Conservation (phyloP, 768 basidiomycete species). For the Lactarius sp. region DNA sequence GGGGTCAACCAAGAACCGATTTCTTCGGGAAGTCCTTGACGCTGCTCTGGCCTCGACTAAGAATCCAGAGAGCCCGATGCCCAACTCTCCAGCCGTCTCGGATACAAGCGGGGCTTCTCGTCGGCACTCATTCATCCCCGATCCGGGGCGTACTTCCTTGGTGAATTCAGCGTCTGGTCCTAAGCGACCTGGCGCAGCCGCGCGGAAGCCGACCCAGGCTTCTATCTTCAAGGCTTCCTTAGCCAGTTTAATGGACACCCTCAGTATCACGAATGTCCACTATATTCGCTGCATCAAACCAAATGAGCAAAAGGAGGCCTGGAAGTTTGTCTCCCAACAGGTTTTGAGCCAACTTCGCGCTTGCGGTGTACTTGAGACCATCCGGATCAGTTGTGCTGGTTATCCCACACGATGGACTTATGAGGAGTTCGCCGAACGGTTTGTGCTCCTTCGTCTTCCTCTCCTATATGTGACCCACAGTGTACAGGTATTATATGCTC, state of each 20-base stretch:
- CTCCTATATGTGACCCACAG: slow-evolving; percentile 16
- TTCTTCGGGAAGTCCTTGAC: slow-evolving; percentile 93
- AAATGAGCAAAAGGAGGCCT: slow-evolving; percentile 92
- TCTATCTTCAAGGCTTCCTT: slow-evolving; percentile 97
- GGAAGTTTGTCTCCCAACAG: slow-evolving; percentile 95
- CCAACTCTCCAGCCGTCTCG: slow-evolving; percentile 71
- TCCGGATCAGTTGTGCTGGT: slow-evolving; percentile 96
- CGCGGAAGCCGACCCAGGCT: slow-evolving; percentile 94
- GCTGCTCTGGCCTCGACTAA: slow-evolving; percentile 75
- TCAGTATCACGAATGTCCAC: slow-evolving; percentile 95
- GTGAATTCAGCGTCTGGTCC: slow-evolving; percentile 48
- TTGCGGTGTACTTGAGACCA: slow-evolving; percentile 98
- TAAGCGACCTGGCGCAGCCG: slow-evolving; percentile 62
- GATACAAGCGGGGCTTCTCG: slow-evolving; percentile 75
- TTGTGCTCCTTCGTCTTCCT: slow-evolving; percentile 29
- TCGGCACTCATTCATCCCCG: slow-evolving; percentile 80
- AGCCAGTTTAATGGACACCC: slow-evolving; percentile 92
- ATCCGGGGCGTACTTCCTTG: slow-evolving; percentile 74
- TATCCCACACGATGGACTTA: slow-evolving; percentile 99
- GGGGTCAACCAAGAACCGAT: slow-evolving; percentile 80
- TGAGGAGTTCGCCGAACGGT: slow-evolving; percentile 98
- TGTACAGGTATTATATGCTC: slow-evolving; percentile 90
- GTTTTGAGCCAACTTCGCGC: slow-evolving; percentile 93
- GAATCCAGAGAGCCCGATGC: slow-evolving; percentile 59
- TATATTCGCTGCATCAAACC: slow-evolving; percentile 99